Base-by-base conservation (phyloP, 495 filamentous ascomycete genomes). In the Hypoxylon intermedium region DNA sequence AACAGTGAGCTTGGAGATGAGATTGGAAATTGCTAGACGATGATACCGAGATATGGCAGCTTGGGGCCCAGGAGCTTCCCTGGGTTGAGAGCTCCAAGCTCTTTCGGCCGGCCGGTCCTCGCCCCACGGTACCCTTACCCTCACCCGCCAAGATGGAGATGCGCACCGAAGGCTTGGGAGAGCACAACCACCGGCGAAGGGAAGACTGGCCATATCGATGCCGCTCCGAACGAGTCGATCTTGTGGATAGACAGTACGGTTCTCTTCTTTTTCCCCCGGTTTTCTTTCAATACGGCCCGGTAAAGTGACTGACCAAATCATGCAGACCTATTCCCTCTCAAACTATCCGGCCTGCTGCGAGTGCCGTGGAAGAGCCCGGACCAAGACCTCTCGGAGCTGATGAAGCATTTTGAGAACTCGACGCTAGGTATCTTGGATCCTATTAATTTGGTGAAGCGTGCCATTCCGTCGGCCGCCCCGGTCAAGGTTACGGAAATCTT, bases 221-320 rank as follows among this genome's bases (percentile, higher is more conserved):
- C 88, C 5, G 78, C 72, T 1, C 72, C 86, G 0, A 88, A 89
- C 53, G 91, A 97, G 75, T 87, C 85, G 0, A 85, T 97, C 19
- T 65, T 98, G 5, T 98, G 93, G 74, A 85, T 98, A 59, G 91
- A 96, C 68, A 96, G 91, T 95, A 74, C 72, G 2, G 1, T 5
- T 11, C 34, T 9, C 5, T 31, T 26, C 33, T 49, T 72, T 26
- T 26, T 26, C 24, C 24, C 24, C 24, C 24, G 24, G 24, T 26
- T 26, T 26, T n/a, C n/a, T n/a, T n/a, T n/a, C n/a, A n/a, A n/a
- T n/a, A n/a, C n/a, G n/a, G n/a, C n/a, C n/a, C n/a, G n/a, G n/a
- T n/a, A n/a, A n/a, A 30, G 46, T 43, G 18, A 28, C 53, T 63
- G n/a, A 63, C 34, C 2, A 16, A 6, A 30, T 19, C 13, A n/a